Base-by-base conservation (phyloP, 2,329 filamentous ascomycete species). In the Capronia epimyces region DNA sequence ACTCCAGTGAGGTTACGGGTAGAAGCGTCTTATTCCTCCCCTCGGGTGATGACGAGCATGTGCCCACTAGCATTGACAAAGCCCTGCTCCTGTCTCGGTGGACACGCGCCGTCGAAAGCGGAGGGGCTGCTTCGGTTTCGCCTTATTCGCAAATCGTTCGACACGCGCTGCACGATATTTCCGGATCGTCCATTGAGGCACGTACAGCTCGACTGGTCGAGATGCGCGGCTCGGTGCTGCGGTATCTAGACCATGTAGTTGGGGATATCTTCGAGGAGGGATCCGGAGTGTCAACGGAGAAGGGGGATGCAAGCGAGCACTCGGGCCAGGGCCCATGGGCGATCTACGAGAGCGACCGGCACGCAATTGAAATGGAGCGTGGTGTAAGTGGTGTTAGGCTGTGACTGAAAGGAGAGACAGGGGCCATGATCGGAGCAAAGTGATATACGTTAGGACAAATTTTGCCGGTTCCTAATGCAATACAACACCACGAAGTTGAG, bases 131-230 rank as follows among this genome's bases (percentile, higher is more conserved):
- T 42, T 31, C 41, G 2, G 6, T 57, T 12, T 51, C 50, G n/a
- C 46, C 22, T 3, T 37, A 50, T 15, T 56, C 52, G 5, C 32
- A 40, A 18, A 42, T 62, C 36, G 45, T 62, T 3, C 18, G 36
- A 10, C 50, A 59, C 31, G 58, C 58, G 2, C 3, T 49, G 31
- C 59, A 62, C 29, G 58, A 62, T 45, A 54, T 60, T 10, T 41
- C 49, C 20, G 59, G 59, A 1, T 36, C 39, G 10, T 48, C 49
- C 5, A 37, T 54, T n/a, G 50, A 51, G 16, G 47, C 50, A 8
- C 50, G 51, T 12, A 53, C 44, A 15, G 59, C 59, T 16, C 24
- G 59, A 8, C 31, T 57, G 24, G 50, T 62, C 12, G 52, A 52
- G 13, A 48, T 62, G 52, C 53, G 58, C 10, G 43, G 40, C 18